These are phyloP conservation scores for Cubamyces sp. DNA, from an alignment of 768 basidiomycete species.

Conservation along the genomic window DNA sequence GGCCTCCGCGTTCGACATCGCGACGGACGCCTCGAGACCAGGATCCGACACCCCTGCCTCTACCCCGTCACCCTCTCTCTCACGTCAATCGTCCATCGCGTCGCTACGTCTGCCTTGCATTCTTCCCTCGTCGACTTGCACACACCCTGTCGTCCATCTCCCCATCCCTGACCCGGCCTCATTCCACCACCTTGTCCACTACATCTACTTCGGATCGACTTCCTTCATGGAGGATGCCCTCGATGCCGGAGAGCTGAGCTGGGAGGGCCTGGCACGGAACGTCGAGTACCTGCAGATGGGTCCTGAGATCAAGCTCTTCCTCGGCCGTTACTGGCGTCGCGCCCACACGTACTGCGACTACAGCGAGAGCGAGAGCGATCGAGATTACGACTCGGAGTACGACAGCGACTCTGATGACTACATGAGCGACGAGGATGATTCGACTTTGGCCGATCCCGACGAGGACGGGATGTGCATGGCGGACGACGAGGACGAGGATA, in stretches of 20 bases:
- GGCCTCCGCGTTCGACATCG: slow-evolving; percentile 61
- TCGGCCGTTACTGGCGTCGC: slow-evolving; percentile 75
- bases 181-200: slow-evolving; percentile 73
- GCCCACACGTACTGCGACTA: slow-evolving; percentile 40
- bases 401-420: slow-evolving; percentile 45
- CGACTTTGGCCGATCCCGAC: slow-evolving; percentile 25
- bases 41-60: slow-evolving; percentile 50
- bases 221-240: slow-evolving; percentile 69
- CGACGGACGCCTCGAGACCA: slow-evolving; percentile 46
- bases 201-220: slow-evolving; percentile 81
- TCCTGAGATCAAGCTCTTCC: slow-evolving; percentile 74
- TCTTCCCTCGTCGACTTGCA: slow-evolving; percentile 58
- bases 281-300: slow-evolving; percentile 86
- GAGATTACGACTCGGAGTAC: slow-evolving; percentile 38
- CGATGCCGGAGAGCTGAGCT: slow-evolving; percentile 64
- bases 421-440: slow-evolving; percentile 36
- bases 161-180: slow-evolving; percentile 77
- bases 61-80: slow-evolving; percentile 43
- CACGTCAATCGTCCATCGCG: slow-evolving; percentile 45
- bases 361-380: slow-evolving; percentile 34
- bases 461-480: slow-evolving; percentile 26
- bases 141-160: slow-evolving; percentile 72
- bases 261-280: slow-evolving; percentile 89
- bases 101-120: slow-evolving; percentile 54
- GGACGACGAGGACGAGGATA: slow-evolving; percentile 24